Conservation (phyloP, 805 yeast species). For the Maudiozyma bulderi region DNA sequence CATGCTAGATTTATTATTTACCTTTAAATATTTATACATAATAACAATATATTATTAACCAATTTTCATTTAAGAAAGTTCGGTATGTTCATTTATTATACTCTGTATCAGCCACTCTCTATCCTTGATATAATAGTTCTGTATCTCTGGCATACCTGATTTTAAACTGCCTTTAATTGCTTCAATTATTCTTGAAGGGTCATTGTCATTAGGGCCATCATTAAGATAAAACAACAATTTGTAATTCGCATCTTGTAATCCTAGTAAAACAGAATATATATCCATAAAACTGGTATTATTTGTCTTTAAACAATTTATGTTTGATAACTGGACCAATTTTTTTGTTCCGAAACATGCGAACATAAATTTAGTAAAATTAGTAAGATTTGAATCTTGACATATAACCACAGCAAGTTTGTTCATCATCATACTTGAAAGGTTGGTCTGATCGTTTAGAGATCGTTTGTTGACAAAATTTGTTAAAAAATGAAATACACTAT, state of each 20-base stretch:
- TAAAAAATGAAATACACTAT: constrained; percentile 39
- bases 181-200: constrained; percentile 5
- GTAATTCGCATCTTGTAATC: not conserved
- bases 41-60: not conserved
- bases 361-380: constrained; percentile 19
- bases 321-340: constrained; percentile 6
- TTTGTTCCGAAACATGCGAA: constrained; percentile 19
- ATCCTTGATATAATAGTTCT: constrained; percentile 13
- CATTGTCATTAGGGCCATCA: not conserved
- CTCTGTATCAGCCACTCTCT: constrained; percentile 29
- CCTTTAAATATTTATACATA: not conserved
- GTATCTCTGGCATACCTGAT: not conserved
- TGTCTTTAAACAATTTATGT: not conserved
- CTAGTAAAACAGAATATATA: not conserved
- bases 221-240: constrained; percentile 17
- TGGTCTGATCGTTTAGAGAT: constrained; percentile 33
- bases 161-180: constrained; percentile 2
- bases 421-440: constrained; percentile 16
- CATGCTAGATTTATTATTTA: not conserved
- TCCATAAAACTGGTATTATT: not conserved
- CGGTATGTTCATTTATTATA: constrained; percentile 20
- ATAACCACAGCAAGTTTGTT: constrained; percentile 30
- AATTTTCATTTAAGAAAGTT: constrained; percentile 1
- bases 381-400: constrained; percentile 21
- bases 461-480: constrained; percentile 28